A percentile compares a stretch with the other conserved stretches of the same genome.
phyloP scores from a whole-genome alignment of 106 monocot genomes.

The Apostasia shenzhenica region DNA sequence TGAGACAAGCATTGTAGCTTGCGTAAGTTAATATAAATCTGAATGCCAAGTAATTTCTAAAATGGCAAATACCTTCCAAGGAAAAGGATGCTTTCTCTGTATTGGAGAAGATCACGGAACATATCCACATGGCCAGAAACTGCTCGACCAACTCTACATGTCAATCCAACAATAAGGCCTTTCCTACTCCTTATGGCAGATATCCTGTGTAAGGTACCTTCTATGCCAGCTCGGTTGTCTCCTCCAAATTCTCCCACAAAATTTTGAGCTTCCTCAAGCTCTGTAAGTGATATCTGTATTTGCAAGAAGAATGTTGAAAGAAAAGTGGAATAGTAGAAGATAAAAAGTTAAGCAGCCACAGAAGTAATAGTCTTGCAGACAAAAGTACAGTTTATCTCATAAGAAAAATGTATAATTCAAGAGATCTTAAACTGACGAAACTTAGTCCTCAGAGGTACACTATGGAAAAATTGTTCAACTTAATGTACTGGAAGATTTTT shows the following conservation, averaged over 20 bases:
- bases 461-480: too few relatives aligned
- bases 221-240: slow-evolving; percentile 92
- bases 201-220: slow-evolving; percentile 88
- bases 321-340: not conserved
- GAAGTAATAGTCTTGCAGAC: not conserved
- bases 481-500: too few relatives aligned
- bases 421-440: not conserved
- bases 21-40: too few relatives aligned
- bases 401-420: not conserved
- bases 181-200: slow-evolving; percentile 93
- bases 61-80: slow-evolving; percentile 58
- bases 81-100: slow-evolving; percentile 84
- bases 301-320: not conserved
- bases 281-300: slow-evolving; percentile 67
- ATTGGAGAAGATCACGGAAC: slow-evolving; percentile 77
- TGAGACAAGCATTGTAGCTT: too few relatives aligned
- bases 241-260: slow-evolving; percentile 91
- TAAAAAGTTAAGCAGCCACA: too few relatives aligned
- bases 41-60: not conserved
- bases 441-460: too few relatives aligned
- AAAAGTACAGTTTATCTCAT: not conserved
- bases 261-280: slow-evolving; percentile 81
- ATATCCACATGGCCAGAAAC: slow-evolving; percentile 88
- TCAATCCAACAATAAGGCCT: slow-evolving; percentile 83
- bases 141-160: slow-evolving; percentile 89